Evolutionary conservation across 371 early-diverging fungal genomes (phyloP).

Genomic region (Blastocladiella emersonii): DNA sequence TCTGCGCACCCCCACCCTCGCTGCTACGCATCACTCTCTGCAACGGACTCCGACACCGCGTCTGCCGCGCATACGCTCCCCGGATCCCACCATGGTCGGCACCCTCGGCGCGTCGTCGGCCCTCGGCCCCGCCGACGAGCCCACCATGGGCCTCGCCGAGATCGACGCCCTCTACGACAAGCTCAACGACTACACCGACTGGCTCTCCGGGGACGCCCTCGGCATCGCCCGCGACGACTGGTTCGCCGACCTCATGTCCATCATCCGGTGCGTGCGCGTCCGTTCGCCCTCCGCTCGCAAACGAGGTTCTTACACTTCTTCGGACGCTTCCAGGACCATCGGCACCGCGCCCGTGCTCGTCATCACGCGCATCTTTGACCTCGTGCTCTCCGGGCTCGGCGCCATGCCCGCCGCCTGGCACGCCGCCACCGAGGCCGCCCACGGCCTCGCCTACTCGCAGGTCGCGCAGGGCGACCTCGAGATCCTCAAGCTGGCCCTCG

Average conservation of each 20-base stretch:
- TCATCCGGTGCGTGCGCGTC: not conserved
- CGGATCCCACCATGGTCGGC: too few species aligned
- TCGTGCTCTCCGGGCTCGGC: not conserved
- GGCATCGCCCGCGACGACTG: not conserved
- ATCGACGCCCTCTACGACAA: not conserved
- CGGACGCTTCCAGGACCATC: too few species aligned
- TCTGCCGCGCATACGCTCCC: too few species aligned
- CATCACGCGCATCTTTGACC: not conserved
- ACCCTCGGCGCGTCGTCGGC: too few species aligned
- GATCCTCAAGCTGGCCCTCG: not conserved
- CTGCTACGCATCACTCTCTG: too few species aligned
- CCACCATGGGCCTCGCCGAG: too few species aligned
- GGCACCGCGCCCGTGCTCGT: not conserved
- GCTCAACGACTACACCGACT: not conserved
- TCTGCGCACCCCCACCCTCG: too few species aligned
- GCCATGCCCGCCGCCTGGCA: not conserved
- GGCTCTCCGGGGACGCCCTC: not conserved
- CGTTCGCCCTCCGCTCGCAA: too few species aligned
- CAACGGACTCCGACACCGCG: too few species aligned
- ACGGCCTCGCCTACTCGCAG: not conserved
- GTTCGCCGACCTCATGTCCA: not conserved
- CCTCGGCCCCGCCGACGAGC: too few species aligned
- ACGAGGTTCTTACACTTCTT: too few species aligned
- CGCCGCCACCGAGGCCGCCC: not conserved
- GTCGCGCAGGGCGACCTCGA: not conserved